phyloP scores from a whole-genome alignment of 257 asterid genomes.

The Solanum chmielewskii region DNA sequence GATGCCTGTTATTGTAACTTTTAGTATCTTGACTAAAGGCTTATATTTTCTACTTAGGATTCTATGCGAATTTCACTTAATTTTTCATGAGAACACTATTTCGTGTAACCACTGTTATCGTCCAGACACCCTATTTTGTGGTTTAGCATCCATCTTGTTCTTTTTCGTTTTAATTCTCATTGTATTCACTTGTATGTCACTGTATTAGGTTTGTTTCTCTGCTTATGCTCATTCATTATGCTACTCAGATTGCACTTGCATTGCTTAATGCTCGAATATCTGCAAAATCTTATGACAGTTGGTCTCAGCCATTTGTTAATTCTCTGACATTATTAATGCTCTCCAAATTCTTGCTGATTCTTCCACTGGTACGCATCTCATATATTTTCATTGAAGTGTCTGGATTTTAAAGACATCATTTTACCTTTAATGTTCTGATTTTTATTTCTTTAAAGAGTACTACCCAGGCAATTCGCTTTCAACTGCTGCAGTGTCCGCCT shows the following conservation, averaged over 20 bases:
- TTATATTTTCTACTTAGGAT: background rate
- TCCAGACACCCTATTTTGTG: background rate
- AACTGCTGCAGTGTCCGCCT: conserved; percentile 83
- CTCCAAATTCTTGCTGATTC: conserved; percentile 72
- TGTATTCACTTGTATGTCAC: background rate
- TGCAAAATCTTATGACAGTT: conserved; percentile 42
- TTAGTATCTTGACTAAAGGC: background rate
- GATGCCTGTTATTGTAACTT: background rate
- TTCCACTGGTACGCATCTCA: conserved; percentile 58
- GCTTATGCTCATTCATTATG: background rate
- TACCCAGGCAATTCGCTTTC: conserved; percentile 66
- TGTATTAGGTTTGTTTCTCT: background rate
- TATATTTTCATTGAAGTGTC: background rate
- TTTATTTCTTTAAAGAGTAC: conserved; percentile 45
- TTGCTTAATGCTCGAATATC: conserved; percentile 88
- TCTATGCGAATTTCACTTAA: background rate
- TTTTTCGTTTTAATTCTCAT: background rate
- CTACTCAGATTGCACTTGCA: conserved; percentile 50
- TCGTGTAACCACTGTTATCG: background rate
- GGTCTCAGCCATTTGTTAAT: conserved; percentile 55
- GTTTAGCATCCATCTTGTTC: background rate
- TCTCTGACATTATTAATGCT: conserved; percentile 64
- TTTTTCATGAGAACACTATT: background rate
- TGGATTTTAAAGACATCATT: background rate
- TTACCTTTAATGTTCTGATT: background rate